Percentiles rank a stretch among this genome's conserved stretches.
Evolutionary conservation across 495 filamentous ascomycete genomes (phyloP).

Genomic region (Penicillium crystallinum): DNA sequence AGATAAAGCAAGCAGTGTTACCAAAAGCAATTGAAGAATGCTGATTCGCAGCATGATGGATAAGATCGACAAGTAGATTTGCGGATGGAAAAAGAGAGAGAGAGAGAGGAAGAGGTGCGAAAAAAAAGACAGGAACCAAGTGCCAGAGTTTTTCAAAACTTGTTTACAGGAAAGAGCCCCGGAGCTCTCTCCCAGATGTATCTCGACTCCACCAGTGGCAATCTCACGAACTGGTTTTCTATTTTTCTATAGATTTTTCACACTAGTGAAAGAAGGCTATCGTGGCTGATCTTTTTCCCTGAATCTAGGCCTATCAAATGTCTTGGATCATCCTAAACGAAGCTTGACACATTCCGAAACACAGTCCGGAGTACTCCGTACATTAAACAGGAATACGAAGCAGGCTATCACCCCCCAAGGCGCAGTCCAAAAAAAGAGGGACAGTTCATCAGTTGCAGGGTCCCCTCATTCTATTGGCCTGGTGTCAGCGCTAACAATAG

Average conservation of each 20-base stretch:
- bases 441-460: not conserved
- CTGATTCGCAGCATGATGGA: slow-evolving; percentile 22
- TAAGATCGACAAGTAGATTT: not conserved
- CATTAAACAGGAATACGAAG: too few species aligned
- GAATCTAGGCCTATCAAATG: not conserved
- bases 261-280: not conserved
- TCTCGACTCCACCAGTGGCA: not conserved
- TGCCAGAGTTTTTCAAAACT: not conserved
- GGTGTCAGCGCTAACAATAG: slow-evolving; percentile 7
- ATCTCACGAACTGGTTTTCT: not conserved
- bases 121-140: slow-evolving; percentile 12
- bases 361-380: not conserved
- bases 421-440: not conserved
- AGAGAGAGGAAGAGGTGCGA: slow-evolving; percentile 2
- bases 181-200: not conserved
- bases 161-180: not conserved
- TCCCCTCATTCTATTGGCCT: slow-evolving; percentile 2
- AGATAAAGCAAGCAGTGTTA: slow-evolving; percentile 16
- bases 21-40: slow-evolving; percentile 18
- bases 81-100: slow-evolving; percentile 16
- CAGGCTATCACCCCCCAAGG: too few species aligned
- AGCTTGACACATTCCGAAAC: not conserved
- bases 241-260: not conserved
- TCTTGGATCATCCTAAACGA: not conserved
- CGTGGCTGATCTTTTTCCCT: not conserved